Conservation (phyloP, 2,329 filamentous ascomycete species). For the Teratosphaeria gauchensis region DNA sequence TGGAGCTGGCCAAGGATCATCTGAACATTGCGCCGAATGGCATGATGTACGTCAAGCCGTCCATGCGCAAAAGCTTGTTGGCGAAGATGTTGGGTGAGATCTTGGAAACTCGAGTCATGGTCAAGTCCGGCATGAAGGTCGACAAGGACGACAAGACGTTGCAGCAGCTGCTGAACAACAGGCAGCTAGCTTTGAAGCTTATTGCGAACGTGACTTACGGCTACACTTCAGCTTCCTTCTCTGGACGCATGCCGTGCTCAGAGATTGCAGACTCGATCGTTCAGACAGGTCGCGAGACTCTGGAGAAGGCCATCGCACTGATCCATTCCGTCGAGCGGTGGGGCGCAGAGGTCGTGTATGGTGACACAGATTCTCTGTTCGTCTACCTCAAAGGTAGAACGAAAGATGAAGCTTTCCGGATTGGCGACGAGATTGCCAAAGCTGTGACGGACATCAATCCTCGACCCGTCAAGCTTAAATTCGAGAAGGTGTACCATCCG, state of each 20-base stretch:
- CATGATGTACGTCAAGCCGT: slow-evolving; percentile 84
- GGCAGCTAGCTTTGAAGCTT: slow-evolving; percentile 86
- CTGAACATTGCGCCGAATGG: slow-evolving; percentile 93
- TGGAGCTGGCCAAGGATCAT: slow-evolving; percentile 70
- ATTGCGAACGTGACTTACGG: slow-evolving; percentile 99
- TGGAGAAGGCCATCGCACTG: slow-evolving; percentile 84
- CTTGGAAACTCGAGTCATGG: slow-evolving; percentile 91
- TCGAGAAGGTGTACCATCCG: slow-evolving; percentile 96
- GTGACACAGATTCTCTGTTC: slow-evolving; percentile 93
- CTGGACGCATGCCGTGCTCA: slow-evolving; percentile 92
- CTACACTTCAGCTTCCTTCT: slow-evolving; percentile 94
- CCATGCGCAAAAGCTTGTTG: slow-evolving; percentile 78
- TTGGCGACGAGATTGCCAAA: slow-evolving; percentile 84
- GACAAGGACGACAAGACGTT: slow-evolving; percentile 81
- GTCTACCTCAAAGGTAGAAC: slow-evolving; percentile 81
- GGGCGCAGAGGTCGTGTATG: slow-evolving; percentile 95
- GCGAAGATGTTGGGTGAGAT: slow-evolving; percentile 97
- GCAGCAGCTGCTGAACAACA: slow-evolving; percentile 82
- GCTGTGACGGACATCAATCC: slow-evolving; percentile 85
- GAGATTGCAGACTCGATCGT: slow-evolving; percentile 98
- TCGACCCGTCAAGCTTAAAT: slow-evolving; percentile 86
- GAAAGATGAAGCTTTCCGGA: slow-evolving; percentile 77
- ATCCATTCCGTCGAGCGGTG: slow-evolving; percentile 83
- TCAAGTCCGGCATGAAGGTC: slow-evolving; percentile 91
- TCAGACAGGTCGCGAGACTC: slow-evolving; percentile 85